Percentiles rank a stretch among this genome's conserved stretches.
phyloP scores from a whole-genome alignment of 1,284 basidiomycete genomes.

The Trichosporon faecale region DNA sequence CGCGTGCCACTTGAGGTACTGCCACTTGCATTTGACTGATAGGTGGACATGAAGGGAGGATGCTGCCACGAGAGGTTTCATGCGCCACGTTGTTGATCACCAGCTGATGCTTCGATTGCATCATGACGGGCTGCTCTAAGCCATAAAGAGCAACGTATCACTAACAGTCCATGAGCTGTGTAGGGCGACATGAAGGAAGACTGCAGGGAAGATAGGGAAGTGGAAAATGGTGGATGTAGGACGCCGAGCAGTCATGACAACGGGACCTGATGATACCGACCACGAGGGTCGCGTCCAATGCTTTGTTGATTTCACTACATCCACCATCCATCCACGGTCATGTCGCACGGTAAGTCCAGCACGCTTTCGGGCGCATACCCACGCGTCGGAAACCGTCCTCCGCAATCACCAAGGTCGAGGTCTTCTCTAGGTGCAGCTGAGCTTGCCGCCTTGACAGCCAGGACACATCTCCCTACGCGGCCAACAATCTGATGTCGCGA shows the following conservation, averaged over 20 bases:
- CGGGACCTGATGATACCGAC: background rate
- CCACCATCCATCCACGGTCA: slow-evolving; percentile 11
- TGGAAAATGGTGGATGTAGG: background rate
- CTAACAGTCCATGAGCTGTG: background rate
- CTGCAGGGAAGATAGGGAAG: background rate
- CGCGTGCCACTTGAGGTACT: background rate
- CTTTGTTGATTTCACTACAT: slow-evolving; percentile 11
- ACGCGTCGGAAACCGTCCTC: background rate
- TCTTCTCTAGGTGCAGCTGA: background rate
- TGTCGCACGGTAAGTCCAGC: slow-evolving; percentile 12
- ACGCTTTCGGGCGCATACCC: background rate
- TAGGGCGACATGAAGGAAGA: background rate
- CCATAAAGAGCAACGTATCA: background rate
- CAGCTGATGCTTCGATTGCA: background rate
- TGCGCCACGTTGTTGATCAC: background rate
- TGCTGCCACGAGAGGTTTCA: background rate
- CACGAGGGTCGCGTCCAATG: background rate
- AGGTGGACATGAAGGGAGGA: background rate
- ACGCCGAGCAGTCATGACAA: background rate
- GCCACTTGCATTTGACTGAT: background rate
- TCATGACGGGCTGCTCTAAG: background rate
- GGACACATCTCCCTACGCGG: background rate
- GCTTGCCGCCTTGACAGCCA: background rate
- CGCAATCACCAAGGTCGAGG: background rate
- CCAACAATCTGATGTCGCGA: background rate